Percentiles rank a stretch among this genome's conserved stretches.
Evolutionary conservation across 768 basidiomycete genomes (phyloP).

Genomic region (Royoungia palumana): DNA sequence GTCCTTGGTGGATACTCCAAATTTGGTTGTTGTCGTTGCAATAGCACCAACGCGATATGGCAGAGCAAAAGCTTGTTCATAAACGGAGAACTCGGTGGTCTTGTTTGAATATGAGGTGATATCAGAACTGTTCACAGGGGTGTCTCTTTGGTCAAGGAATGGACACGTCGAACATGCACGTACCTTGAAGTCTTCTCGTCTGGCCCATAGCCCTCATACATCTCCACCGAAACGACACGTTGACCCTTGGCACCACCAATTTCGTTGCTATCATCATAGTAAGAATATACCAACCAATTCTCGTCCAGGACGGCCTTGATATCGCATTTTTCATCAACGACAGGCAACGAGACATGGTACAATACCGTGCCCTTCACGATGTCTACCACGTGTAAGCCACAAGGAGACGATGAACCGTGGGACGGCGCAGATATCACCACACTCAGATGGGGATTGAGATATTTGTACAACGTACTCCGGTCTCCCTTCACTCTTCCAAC

Average conservation of each 20-base stretch:
- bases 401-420: constrained; percentile 28
- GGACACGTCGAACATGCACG: constrained; percentile 27
- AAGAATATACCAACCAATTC: constrained; percentile 92
- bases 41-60: constrained; percentile 68
- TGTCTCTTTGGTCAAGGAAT: neutral
- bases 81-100: constrained; percentile 49
- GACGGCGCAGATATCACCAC: constrained; percentile 55
- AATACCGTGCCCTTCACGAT: constrained; percentile 71
- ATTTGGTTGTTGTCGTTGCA: constrained; percentile 76
- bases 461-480: constrained; percentile 89
- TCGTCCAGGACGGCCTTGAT: constrained; percentile 71
- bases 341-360: constrained; percentile 60
- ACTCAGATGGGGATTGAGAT: constrained; percentile 80
- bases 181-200: constrained; percentile 76
- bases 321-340: constrained; percentile 48
- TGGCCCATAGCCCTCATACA: constrained; percentile 72
- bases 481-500: constrained; percentile 84
- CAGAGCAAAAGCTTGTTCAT: constrained; percentile 69
- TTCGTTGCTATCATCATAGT: constrained; percentile 61
- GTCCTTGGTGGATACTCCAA: constrained; percentile 84
- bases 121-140: constrained; percentile 41
- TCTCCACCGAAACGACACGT: constrained; percentile 76
- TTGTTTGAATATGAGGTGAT: constrained; percentile 53
- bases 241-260: constrained; percentile 58
- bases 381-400: constrained; percentile 78